Base-by-base conservation (phyloP, 108 stramenopile species). In the Skeletonema potamos region DNA sequence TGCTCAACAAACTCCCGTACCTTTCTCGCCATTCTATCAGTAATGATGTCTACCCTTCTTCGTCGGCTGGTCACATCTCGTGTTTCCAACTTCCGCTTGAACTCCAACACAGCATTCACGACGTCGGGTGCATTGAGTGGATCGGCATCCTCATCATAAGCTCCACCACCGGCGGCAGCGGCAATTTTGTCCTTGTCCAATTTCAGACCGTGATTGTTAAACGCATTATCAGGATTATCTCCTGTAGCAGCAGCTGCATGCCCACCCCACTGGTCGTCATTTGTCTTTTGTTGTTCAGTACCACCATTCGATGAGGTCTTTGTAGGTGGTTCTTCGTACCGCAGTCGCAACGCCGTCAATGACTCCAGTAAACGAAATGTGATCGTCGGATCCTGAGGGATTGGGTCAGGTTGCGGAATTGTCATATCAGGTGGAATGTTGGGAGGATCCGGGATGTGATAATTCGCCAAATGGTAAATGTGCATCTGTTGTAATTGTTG, bases 51-150 rank as follows among this genome's bases (percentile, higher is more conserved):
- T 28, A 59, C 79, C 79, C 60, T 84, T 75, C 54, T 82, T 69
- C 63, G 82, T 32, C 61, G 37, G 22, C 73, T 68, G 41, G 77
- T 74, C 64, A 64, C 76, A 66, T 82, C 76, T 27, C 72, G 48
- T 4, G 72, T 65, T 33, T 85, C 84, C 17, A 91, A 66, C 36
- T 83, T 80, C 3, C 77, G 67, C n/a, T 89, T 87, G 68, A 94
- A 94, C 55, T 77, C 85, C 54, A 84, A 70, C 12, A 94, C 92
- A 12, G 90, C 90, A 41, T 80, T 83, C 36, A 94, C 54, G 2
- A 94, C 92, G 6, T 86, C 81, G 0, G 92, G 92, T 22, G 88
- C 86, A 76, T 87, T 91, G 5, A 94, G 63, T 0, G 92, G 92
- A 83, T 94, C 92, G 39, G 82, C 89, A 17, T 94, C 92, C 54